Evolutionary conservation across 768 basidiomycete species (phyloP).

Genomic region (Tulasnella sp.): DNA sequence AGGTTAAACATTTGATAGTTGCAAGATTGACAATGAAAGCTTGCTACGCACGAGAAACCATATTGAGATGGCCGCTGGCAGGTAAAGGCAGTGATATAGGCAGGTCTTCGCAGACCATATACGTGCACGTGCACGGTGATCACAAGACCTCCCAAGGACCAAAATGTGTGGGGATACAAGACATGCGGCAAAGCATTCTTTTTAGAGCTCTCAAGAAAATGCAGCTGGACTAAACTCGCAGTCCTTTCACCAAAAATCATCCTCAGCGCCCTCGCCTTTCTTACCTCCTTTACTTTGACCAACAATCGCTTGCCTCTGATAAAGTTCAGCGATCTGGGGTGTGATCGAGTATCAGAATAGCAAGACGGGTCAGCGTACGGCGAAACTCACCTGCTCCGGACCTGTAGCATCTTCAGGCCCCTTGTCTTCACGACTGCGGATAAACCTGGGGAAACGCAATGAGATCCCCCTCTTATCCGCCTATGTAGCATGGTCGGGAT

Average conservation of each 20-base stretch:
- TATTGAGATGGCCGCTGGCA: too few species aligned
- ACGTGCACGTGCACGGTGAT: too few species aligned
- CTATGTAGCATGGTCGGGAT: constrained; percentile 29
- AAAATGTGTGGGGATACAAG: too few species aligned
- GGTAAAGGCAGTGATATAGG: too few species aligned
- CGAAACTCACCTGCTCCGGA: constrained; percentile 66
- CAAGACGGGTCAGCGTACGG: background rate
- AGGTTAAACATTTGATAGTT: too few species aligned
- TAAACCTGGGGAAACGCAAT: constrained; percentile 89
- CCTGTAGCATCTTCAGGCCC: constrained; percentile 82
- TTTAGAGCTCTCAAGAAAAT: too few species aligned
- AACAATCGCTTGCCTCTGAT: constrained; percentile 74
- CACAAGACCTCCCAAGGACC: too few species aligned
- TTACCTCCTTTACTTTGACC: constrained; percentile 62
- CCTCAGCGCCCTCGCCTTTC: constrained; percentile 44
- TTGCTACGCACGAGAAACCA: too few species aligned
- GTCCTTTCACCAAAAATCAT: constrained; percentile 26
- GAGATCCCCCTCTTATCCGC: constrained; percentile 88
- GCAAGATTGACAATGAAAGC: too few species aligned
- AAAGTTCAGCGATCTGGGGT: constrained; percentile 85
- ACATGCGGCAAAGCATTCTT: too few species aligned
- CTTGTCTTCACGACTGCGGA: constrained; percentile 90
- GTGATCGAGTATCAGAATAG: constrained; percentile 15
- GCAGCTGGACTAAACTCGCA: too few species aligned
- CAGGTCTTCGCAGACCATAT: too few species aligned